Evolutionary conservation across 129 eudicot species (phyloP), one percentile per base, ranked within the genome.

Genomic region (Artemisia annua): DNA sequence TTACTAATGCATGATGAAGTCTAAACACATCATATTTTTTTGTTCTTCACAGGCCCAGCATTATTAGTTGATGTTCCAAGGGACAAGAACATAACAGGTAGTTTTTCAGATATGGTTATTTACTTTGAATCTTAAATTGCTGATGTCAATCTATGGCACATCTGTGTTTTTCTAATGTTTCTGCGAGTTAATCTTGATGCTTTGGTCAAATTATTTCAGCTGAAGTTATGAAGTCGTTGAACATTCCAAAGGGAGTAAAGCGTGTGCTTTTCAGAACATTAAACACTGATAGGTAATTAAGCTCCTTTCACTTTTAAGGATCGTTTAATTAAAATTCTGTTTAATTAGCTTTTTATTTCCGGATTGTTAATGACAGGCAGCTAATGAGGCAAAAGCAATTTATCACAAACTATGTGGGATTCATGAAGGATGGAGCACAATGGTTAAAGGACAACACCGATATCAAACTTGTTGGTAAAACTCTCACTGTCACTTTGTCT

Each of bases 381-480:
- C 85, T 88, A 28, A 88, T 88, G 95, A 53, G 50, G 72, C 66
- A 75, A 56, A 80, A 73, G 79, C 76, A 46, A 69, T 85, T 88
- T 24, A 88, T 83, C 75, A 48, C 90, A 3, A 83, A 86, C 81
- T 88, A 77, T 73, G 86, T 85, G 32, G 95, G 95, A 63, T 85
- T 88, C 72, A 85, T 52, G 71, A 71, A 80, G 76, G 88, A 84
- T 83, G 95, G 95, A 57, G 95, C 95, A 11, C 83, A 85, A n/a
- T 88, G 84, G 87, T 66, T 88, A 13, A 82, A 85, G 66, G 90
- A 85, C 54, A 88, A 88, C 75, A 88, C 95, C 32, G 95, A 85
- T 71, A 75, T 88, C 81, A 83, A 88, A 79, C 95, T 88, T 83
- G 83, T 88, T 55, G 95, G 95, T 88, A 84, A 78, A n/a, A 13